Evolutionary conservation across 805 yeast genomes (phyloP).

Genomic region (Saccharomycopsis olivae): DNA sequence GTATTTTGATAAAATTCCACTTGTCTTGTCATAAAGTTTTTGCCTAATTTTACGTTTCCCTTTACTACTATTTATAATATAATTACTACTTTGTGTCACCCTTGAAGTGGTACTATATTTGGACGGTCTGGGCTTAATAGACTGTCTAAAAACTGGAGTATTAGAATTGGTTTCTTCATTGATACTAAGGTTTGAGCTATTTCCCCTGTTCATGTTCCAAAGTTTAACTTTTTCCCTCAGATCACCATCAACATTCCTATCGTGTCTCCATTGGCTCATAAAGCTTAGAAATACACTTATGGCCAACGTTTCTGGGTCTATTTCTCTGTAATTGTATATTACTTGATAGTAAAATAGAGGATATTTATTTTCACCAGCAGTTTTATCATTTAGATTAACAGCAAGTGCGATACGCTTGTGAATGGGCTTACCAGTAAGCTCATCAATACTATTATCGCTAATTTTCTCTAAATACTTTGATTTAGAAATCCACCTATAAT

Average conservation of each 20-base stretch:
- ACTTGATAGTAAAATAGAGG: constrained; percentile 11
- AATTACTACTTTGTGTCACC: too few species aligned
- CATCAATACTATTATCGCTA: not conserved
- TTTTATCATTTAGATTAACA: constrained; percentile 7
- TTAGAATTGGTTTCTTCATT: too few species aligned
- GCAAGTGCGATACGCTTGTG: constrained; percentile 16
- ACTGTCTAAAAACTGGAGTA: too few species aligned
- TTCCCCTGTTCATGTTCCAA: constrained; percentile 10
- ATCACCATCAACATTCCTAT: not conserved
- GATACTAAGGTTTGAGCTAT: too few species aligned
- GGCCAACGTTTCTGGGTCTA: constrained; percentile 1
- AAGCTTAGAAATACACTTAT: constrained; percentile 10
- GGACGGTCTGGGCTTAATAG: too few species aligned
- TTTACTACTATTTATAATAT: too few species aligned
- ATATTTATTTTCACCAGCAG: too few species aligned
- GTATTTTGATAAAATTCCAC: too few species aligned
- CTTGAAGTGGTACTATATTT: too few species aligned
- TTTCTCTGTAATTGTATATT: constrained; percentile 11
- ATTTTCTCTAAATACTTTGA: constrained; percentile 14
- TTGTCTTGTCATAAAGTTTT: too few species aligned
- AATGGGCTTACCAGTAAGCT: not conserved
- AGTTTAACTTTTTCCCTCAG: constrained; percentile 4
- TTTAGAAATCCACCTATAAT: constrained; percentile 11
- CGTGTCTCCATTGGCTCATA: constrained; percentile 14
- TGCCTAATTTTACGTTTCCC: too few species aligned